Evolutionary conservation across 2,329 filamentous ascomycete genomes (phyloP).

Genomic region (Fusarium globosum): DNA sequence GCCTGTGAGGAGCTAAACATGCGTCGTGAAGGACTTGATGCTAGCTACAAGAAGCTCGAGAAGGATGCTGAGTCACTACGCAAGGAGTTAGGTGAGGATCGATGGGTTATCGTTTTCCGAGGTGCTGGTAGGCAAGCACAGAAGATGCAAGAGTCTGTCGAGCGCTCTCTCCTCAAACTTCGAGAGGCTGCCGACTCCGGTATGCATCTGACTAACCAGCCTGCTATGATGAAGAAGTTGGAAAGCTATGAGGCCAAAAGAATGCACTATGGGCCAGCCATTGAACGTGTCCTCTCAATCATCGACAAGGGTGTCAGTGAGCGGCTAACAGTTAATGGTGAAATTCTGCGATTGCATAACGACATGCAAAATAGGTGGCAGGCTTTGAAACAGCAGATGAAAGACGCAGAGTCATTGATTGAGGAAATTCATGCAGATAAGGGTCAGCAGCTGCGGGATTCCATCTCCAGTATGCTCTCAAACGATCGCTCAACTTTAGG

Average conservation of each 20-base stretch:
- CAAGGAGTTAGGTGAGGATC: constrained; percentile 92
- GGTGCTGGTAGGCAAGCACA: constrained; percentile 91
- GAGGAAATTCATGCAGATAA: constrained; percentile 76
- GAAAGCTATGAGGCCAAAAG: constrained; percentile 97
- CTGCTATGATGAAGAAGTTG: constrained; percentile 80
- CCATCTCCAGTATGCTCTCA: constrained; percentile 90
- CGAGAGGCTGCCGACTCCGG: constrained; percentile 81
- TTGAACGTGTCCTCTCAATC: constrained; percentile 89
- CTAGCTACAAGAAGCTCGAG: constrained; percentile 88
- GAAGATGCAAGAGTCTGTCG: constrained; percentile 97
- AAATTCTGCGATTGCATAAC: constrained; percentile 85
- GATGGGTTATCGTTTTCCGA: constrained; percentile 95
- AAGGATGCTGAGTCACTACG: constrained; percentile 89
- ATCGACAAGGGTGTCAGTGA: constrained; percentile 97
- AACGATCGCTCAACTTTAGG: constrained; percentile 79
- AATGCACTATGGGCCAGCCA: constrained; percentile 91
- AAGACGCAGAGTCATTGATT: constrained; percentile 77
- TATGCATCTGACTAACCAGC: constrained; percentile 77
- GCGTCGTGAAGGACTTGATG: constrained; percentile 78
- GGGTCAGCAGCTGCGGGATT: constrained; percentile 86
- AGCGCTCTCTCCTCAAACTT: constrained; percentile 85
- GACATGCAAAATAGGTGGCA: constrained; percentile 89
- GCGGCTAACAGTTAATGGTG: constrained; percentile 94
- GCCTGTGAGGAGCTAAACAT: constrained; percentile 90
- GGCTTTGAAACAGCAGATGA: constrained; percentile 79